These are phyloP conservation scores for Mycosarcoma mackinlayi DNA, from an alignment of 1,284 basidiomycete genomes.

Conservation along the genomic window DNA sequence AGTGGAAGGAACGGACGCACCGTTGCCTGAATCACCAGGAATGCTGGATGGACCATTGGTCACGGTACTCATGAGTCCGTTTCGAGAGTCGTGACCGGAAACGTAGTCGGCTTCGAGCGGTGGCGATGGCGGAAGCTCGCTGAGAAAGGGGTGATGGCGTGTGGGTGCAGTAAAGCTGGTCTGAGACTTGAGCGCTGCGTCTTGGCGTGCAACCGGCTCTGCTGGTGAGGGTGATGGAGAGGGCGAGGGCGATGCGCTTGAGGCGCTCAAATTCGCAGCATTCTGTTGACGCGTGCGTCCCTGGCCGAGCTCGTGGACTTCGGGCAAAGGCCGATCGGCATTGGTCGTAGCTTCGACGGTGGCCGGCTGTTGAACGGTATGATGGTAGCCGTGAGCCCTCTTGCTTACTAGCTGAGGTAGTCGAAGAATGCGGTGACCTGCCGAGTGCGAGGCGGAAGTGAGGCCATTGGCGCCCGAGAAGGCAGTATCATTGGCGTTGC, in stretches of 20 bases:
- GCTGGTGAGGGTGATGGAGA: conserved; percentile 1
- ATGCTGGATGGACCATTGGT: conserved; percentile 16
- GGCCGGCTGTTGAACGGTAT: conserved; percentile 16
- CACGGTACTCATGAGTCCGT: conserved; percentile 39
- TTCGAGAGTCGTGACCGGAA: conserved; percentile 36
- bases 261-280: conserved; percentile 1
- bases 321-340: conserved; percentile 6
- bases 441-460: conserved; percentile 20
- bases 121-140: conserved; percentile 61
- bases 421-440: conserved; percentile 50
- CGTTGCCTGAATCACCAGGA: conserved; percentile 10
- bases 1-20: background rate
- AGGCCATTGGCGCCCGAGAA: conserved; percentile 18
- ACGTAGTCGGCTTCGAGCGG: conserved; percentile 57
- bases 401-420: conserved; percentile 60
- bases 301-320: conserved; percentile 15
- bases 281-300: conserved; percentile 16
- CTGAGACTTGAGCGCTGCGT: conserved; percentile 41
- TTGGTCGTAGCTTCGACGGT: conserved; percentile 10
- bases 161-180: conserved; percentile 49
- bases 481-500: conserved; percentile 34
- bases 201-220: conserved; percentile 18
- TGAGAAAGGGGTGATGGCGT: conserved; percentile 52
- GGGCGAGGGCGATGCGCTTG: conserved; percentile 1
- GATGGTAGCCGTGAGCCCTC: conserved; percentile 31